Evolutionary conservation across 164 flowering plant species (phyloP), one percentile per base, ranked within the genome.

Genomic region (Platanus orientalis): DNA sequence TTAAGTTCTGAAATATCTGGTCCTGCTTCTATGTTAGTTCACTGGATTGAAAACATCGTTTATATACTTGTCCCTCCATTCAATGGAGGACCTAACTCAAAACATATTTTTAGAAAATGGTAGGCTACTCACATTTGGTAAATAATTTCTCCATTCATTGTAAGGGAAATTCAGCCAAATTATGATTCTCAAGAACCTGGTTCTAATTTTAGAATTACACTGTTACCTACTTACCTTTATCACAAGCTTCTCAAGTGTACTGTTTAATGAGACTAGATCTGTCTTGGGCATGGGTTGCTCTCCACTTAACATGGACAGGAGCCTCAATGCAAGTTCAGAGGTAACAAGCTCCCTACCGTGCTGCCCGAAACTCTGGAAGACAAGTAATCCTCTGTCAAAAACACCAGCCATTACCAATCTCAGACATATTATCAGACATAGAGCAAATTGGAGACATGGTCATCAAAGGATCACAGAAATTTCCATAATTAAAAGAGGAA

Each of bases 341-440:
- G 99, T 95, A 62, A 95, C 87, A 65, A 95, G 96, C 78, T 95
- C 99, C 76, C 99, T 83, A 60, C 92, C 97, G 74, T 95, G 97
- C 90, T 95, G 99, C 66, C 99, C 99, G 76, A 95, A 95, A 92
- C 89, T 95, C 99, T 95, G 97, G 96, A 93, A 93, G 84, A 90
- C 96, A 93, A 93, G 97, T 70, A 93, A 83, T 87, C 76, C 76
- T 90, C 94, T 93, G 98, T 93, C 98, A 93, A 87, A 73, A 85
- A 86, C 66, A 85, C 77, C 80, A 89, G 80, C 73, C 78, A 83
- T 85, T 67, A 82, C 86, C 70, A 79, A 78, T 75, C 81, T 79
- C 84, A 74, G 82, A 82, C 60, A 67, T 69, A 64, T 76, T 76
- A 77, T 54, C 49, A 63, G 27, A 58, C 47, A 51, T 26, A 62